A percentile compares a stretch with the other conserved stretches of the same genome.
Evolutionary conservation across 2,329 filamentous ascomycete species (phyloP).

Genomic region (Aureobasidium namibiae): DNA sequence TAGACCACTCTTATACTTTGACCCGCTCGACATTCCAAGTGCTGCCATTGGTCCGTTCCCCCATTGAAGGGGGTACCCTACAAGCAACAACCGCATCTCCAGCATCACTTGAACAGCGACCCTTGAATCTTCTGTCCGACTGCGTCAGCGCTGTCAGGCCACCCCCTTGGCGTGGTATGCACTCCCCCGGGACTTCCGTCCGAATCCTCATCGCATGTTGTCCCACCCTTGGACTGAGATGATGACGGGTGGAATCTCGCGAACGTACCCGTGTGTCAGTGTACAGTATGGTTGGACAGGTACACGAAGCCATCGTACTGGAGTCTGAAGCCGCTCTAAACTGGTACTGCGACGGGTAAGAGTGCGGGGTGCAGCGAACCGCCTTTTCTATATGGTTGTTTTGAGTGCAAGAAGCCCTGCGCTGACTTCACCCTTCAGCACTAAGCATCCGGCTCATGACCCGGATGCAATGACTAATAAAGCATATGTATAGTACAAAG

Average conservation of each 20-base stretch:
- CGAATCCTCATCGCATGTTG: neutral
- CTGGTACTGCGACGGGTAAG: neutral
- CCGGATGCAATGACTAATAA: neutral
- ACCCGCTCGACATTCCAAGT: neutral
- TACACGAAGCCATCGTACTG: neutral
- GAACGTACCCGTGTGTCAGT: neutral
- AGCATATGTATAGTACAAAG: neutral
- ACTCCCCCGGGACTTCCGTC: neutral
- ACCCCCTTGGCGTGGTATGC: conserved; percentile 1
- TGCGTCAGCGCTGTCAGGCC: conserved; percentile 10
- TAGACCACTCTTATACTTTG: conserved; percentile 1
- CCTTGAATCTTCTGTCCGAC: neutral
- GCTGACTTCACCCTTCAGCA: neutral
- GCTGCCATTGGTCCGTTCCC: neutral
- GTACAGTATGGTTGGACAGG: neutral
- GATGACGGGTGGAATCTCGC: neutral
- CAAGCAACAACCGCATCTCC: neutral
- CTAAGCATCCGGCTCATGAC: neutral
- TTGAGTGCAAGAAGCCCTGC: neutral
- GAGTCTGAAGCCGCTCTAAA: neutral
- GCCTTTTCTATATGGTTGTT: neutral
- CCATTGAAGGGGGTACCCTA: neutral
- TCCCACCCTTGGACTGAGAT: neutral
- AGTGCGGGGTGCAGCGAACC: conserved; percentile 10
- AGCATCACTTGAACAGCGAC: neutral